Evolutionary conservation across 1,139 yeast genomes (phyloP).

Genomic region (Diutina scorzettiae): DNA sequence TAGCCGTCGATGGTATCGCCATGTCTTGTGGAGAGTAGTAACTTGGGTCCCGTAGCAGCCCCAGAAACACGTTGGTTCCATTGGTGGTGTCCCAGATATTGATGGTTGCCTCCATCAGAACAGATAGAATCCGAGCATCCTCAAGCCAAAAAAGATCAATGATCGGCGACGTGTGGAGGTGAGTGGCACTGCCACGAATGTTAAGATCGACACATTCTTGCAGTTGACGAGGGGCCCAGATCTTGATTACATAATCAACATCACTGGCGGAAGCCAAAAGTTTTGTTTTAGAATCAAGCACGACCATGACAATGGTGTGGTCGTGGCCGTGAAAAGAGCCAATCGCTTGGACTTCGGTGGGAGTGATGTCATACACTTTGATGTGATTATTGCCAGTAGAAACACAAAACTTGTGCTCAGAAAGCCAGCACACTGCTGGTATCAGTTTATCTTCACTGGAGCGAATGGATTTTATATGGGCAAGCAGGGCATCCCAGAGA

Average conservation of each 20-base stretch:
- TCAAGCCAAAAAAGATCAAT: slow-evolving; percentile 43
- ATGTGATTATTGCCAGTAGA: slow-evolving; percentile 30
- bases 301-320: slow-evolving; percentile 43
- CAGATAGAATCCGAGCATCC: slow-evolving; percentile 13
- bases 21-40: slow-evolving; percentile 18
- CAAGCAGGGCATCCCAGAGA: slow-evolving; percentile 28
- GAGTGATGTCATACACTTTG: slow-evolving; percentile 9
- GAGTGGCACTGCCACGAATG: slow-evolving; percentile 6
- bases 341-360: slow-evolving; percentile 28
- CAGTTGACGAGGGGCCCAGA: slow-evolving; percentile 60
- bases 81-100: slow-evolving; percentile 52
- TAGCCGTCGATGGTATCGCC: slow-evolving; percentile 31
- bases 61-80: slow-evolving; percentile 20
- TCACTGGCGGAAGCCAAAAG: slow-evolving; percentile 67
- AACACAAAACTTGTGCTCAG: slow-evolving; percentile 55
- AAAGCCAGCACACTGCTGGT: slow-evolving; percentile 52
- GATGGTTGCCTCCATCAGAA: slow-evolving; percentile 61
- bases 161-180: slow-evolving; percentile 44
- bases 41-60: slow-evolving; percentile 11
- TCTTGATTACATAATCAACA: slow-evolving; percentile 48
- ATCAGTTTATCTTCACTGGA: slow-evolving; percentile 6
- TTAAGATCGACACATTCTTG: slow-evolving; percentile 28
- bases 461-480: slow-evolving; percentile 20
- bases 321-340: slow-evolving; percentile 64
- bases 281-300: slow-evolving; percentile 39